phyloP scores from a whole-genome alignment of 2,329 filamentous ascomycete species.

The Lojkania enalia region DNA sequence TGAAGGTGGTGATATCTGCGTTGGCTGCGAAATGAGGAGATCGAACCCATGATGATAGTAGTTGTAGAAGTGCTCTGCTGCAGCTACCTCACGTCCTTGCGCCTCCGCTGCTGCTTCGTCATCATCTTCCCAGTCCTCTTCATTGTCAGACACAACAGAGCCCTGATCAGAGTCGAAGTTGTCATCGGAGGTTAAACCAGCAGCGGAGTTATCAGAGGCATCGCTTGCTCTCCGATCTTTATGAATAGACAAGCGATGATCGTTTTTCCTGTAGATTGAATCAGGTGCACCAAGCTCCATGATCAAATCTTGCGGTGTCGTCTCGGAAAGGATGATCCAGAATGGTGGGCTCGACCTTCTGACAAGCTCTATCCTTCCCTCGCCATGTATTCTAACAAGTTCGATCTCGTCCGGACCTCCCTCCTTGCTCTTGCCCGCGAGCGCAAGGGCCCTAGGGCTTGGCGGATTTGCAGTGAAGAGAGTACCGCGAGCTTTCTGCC shows the following conservation, averaged over 20 bases:
- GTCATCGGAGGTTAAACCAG: slow-evolving; percentile 35
- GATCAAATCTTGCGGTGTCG: slow-evolving; percentile 87
- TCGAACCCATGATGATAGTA: slow-evolving; percentile 97
- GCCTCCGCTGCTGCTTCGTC: slow-evolving; percentile 55
- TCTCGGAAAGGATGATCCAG: slow-evolving; percentile 78
- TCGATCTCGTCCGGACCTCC: slow-evolving; percentile 88
- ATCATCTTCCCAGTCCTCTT: slow-evolving; percentile 53
- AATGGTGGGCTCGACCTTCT: slow-evolving; percentile 70
- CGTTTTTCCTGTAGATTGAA: slow-evolving; percentile 89
- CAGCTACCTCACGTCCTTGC: slow-evolving; percentile 62
- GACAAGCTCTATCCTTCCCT: slow-evolving; percentile 75
- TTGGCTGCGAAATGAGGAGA: slow-evolving; percentile 81
- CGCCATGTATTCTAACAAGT: slow-evolving; percentile 74
- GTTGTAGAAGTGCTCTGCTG: slow-evolving; percentile 84
- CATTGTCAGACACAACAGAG: slow-evolving; percentile 43
- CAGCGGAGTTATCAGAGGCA: slow-evolving; percentile 38
- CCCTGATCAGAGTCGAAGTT: slow-evolving; percentile 35
- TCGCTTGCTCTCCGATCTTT: slow-evolving; percentile 44
- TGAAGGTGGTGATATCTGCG: slow-evolving; percentile 51
- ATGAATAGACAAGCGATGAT: slow-evolving; percentile 86
- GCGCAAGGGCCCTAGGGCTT: slow-evolving; percentile 71
- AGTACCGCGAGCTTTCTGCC: slow-evolving; percentile 76
- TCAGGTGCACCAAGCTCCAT: slow-evolving; percentile 91
- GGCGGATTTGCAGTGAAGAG: slow-evolving; percentile 77
- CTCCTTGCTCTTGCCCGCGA: slow-evolving; percentile 73